Base-by-base conservation (phyloP, 2,329 filamentous ascomycete genomes). In the Fusarium chaquense region DNA sequence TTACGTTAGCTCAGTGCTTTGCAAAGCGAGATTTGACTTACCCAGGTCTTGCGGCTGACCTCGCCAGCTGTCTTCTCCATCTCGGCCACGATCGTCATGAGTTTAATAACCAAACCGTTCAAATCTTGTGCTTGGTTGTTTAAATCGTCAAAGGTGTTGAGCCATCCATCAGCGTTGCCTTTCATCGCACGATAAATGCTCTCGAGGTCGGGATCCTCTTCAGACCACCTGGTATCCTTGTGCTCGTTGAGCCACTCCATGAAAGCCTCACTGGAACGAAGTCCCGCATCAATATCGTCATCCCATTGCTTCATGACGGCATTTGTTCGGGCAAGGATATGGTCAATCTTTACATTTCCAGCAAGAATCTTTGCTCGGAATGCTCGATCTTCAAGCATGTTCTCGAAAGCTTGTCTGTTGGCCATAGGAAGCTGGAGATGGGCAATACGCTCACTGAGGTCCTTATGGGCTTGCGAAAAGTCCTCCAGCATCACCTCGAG, bases 121-220 rank as follows among this genome's bases (percentile, higher is more conserved):
- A 98, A 83, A 45, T 87, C 86, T 65, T 90, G 87, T 16, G 91
- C 90, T 75, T 91, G 93, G 24, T 87, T 86, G 76, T 93, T 90
- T 62, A 98, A 84, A 57, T 91, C 91, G 56, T 89, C 86, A 75
- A 97, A 90, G 9, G 93, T 93, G 59, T 90, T 89, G 61, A 90
- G 88, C 95, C 95, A 98, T 44, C 94, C 94, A 69, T 97, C 92
- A 11, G 94, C 91, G 73, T 98, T 98, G 35, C 93, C 93, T 75
- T 92, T 91, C 94, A 98, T 98, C 38, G 94, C 93, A 41, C 90
- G 87, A 73, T 92, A 96, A 22, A 97, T 93, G 47, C 92, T 90
- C 36, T 86, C 84, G 47, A 91, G 83, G 49, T 88, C 85, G 3
- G 86, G 84, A 24, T 68, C 68, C 3, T 92, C 87, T 49, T 91